Conservation (phyloP, 352 stramenopile species). For the Pythium periplocum region DNA sequence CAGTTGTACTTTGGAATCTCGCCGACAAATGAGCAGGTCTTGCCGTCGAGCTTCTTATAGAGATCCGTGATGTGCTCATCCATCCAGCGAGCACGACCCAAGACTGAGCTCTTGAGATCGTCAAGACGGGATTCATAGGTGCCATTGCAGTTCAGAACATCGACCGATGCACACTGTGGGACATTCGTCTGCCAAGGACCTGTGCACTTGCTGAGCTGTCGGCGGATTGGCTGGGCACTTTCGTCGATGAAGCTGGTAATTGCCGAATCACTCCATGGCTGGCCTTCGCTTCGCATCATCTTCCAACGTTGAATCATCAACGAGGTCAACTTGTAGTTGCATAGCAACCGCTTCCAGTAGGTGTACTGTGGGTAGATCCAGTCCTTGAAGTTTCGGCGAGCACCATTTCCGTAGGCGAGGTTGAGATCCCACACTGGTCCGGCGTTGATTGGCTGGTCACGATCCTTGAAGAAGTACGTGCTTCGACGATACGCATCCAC, state of each 20-base stretch:
- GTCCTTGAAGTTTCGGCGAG: constrained; percentile 42
- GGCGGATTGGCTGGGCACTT: constrained; percentile 32
- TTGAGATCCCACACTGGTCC: constrained; percentile 79
- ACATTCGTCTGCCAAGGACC: constrained; percentile 45
- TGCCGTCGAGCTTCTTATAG: constrained; percentile 53
- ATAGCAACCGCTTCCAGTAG: constrained; percentile 78
- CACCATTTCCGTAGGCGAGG: constrained; percentile 69
- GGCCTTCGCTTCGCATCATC: constrained; percentile 34
- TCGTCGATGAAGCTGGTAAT: constrained; percentile 51
- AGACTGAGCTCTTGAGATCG: constrained; percentile 34
- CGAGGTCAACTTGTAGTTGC: constrained; percentile 70
- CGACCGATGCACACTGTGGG: constrained; percentile 50
- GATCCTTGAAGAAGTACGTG: constrained; percentile 79
- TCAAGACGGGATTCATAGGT: constrained; percentile 51
- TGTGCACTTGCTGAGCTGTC: constrained; percentile 52
- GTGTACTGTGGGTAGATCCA: constrained; percentile 78
- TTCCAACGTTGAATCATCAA: constrained; percentile 76
- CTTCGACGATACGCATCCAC: constrained; percentile 74
- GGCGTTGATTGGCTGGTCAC: constrained; percentile 65
- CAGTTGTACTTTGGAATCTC: constrained; percentile 68
- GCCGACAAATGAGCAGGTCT: constrained; percentile 57
- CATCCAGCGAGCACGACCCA: constrained; percentile 65
- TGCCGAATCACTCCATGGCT: constrained; percentile 44
- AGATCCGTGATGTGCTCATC: constrained; percentile 58
- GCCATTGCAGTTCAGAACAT: constrained; percentile 45